Evolutionary conservation across 148 eudicot genomes (phyloP), one percentile per base, ranked within the genome.

Genomic region (Rhododendron kiyosumense): DNA sequence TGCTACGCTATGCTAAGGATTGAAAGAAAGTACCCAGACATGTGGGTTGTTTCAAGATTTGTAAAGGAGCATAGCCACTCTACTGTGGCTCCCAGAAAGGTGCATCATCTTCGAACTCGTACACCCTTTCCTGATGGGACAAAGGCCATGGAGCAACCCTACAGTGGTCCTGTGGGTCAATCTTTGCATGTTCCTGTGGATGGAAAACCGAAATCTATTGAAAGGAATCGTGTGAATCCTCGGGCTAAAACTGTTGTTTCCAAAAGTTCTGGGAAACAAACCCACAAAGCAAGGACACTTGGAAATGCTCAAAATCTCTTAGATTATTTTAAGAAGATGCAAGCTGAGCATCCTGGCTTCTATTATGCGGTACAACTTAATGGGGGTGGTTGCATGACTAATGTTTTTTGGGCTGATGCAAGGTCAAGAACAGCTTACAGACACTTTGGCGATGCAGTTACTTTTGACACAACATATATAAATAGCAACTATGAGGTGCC

Each of bases 311-410:
- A 95, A 87, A 95, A 95, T 88, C 91, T 95, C 81, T 88, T 96
- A 75, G 99, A 95, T 85, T 96, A 96, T 90, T 95, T 96, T 28
- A 93, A 92, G 79, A 95, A 92, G 86, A 92, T 93, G 98, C 99
- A 96, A 91, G 98, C 98, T 28, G 97, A 95, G 90, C 94, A 96
- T 78, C 98, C 98, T 1, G 97, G 99, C 20, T 96, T 96, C 89
- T 95, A 94, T 84, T 96, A 96, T 88, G 99, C 99, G 8, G 89
- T 96, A 88, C 98, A 96, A 84, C 96, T 96, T 30, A 96, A 95
- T 88, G 96, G 92, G 48, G 95, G 92, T 49, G 92, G 93, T 84
- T 92, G 88, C 86, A 92, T 96, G 95, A 90, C 96, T 63, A 96
- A 93, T 89, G 97, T 91, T 83, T 96, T 95, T 81, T 96, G 99